Conservation (phyloP, 2,329 filamentous ascomycete species). For the Bipolaris gigantea region DNA sequence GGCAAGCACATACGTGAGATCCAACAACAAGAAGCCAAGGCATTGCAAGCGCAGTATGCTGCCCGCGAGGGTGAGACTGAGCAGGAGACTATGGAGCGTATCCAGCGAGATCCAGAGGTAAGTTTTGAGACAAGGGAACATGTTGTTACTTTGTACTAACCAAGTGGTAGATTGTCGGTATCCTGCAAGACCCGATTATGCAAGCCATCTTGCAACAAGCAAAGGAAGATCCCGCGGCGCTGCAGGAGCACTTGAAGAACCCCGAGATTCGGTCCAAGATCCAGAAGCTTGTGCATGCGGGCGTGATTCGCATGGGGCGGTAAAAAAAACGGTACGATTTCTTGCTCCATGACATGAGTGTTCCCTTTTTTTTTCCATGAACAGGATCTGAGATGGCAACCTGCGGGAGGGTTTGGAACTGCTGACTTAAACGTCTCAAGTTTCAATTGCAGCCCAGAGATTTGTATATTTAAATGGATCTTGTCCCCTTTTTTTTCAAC, state of each 20-base stretch:
- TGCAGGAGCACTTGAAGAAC: constrained; percentile 98
- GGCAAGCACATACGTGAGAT: constrained; percentile 89
- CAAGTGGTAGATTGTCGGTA: constrained; percentile 70
- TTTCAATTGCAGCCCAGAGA: not conserved
- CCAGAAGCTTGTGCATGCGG: constrained; percentile 90
- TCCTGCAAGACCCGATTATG: constrained; percentile 97
- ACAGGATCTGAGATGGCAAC: not conserved
- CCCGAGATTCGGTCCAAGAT: constrained; percentile 82
- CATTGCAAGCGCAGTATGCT: constrained; percentile 83
- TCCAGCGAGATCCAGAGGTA: constrained; percentile 89
- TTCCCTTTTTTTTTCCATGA: not conserved
- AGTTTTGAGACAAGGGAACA: constrained; percentile 40
- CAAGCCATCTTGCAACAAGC: constrained; percentile 96
- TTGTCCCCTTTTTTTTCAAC: not conserved
- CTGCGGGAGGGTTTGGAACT: not conserved
- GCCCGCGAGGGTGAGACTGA: constrained; percentile 93
- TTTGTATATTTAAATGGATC: not conserved
- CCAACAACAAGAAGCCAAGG: constrained; percentile 91
- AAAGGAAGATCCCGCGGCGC: constrained; percentile 85
- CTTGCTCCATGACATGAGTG: not conserved
- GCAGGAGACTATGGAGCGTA: constrained; percentile 88
- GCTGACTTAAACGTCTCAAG: not conserved
- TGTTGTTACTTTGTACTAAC: constrained; percentile 24
- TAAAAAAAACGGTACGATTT: constrained; percentile 20
- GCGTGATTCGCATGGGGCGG: constrained; percentile 79